A percentile compares a stretch with the other conserved stretches of the same genome.
phyloP scores from a whole-genome alignment of 192 early-diverging fungal species.

The Oehlia diaphana region DNA sequence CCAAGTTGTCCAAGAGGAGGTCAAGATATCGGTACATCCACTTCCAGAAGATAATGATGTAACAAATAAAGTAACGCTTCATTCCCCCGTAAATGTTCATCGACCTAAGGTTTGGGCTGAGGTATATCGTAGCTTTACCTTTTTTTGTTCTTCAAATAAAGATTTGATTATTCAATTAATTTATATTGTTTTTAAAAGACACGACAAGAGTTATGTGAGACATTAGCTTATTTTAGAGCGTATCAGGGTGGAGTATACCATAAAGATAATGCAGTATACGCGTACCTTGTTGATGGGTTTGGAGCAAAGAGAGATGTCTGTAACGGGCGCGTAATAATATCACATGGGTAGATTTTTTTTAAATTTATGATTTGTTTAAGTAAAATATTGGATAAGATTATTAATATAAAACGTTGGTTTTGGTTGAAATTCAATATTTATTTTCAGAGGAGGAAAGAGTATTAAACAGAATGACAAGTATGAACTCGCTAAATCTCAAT shows the following conservation, averaged over 20 bases:
- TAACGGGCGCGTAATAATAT: slow-evolving; percentile 1
- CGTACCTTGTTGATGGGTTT: not conserved
- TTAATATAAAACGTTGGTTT: not conserved
- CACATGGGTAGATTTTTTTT: not conserved
- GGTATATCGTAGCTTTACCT: not conserved
- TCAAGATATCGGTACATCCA: not conserved
- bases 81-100: not conserved
- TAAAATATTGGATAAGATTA: not conserved
- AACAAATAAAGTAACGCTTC: not conserved
- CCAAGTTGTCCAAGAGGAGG: not conserved
- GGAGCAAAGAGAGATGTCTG: not conserved
- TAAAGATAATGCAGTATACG: not conserved
- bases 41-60: not conserved
- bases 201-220: slow-evolving; percentile 5
- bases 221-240: not conserved
- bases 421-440: not conserved
- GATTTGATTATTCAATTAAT: not conserved
- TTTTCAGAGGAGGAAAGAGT: not conserved
- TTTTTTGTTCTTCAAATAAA: not conserved
- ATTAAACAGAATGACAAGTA: not conserved
- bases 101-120: not conserved
- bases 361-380: not conserved
- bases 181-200: not conserved
- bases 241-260: not conserved
- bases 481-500: not conserved